Evolutionary conservation across 345 rosid genomes (phyloP).

Genomic region (Crucihimalaya himalaica): DNA sequence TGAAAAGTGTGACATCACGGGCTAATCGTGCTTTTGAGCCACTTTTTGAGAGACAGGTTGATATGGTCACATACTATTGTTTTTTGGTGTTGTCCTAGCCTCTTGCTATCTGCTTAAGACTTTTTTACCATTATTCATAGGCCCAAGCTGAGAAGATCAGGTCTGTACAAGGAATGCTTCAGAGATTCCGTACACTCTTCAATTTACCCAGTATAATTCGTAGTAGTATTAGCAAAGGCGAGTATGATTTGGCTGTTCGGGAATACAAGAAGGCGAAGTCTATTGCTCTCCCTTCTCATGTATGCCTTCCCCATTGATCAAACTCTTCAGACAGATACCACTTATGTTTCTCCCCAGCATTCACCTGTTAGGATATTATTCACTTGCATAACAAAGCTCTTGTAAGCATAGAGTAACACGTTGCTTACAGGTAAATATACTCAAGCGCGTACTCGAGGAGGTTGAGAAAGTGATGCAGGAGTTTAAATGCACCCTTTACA

Average conservation of each 20-base stretch:
- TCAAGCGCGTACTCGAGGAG: slow-evolving; percentile 96
- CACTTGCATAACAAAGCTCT: slow-evolving; percentile 15
- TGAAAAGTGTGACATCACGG: slow-evolving; percentile 76
- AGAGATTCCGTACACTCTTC: slow-evolving; percentile 91
- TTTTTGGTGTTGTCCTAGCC: slow-evolving; percentile 9
- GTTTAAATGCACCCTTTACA: slow-evolving; percentile 88
- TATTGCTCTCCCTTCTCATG: slow-evolving; percentile 92
- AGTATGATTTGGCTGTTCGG: slow-evolving; percentile 91
- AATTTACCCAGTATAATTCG: slow-evolving; percentile 95
- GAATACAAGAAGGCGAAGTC: slow-evolving; percentile 98
- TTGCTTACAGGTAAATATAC: slow-evolving; percentile 79
- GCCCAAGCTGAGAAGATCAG: slow-evolving; percentile 98
- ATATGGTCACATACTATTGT: slow-evolving; percentile 5
- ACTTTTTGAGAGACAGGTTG: slow-evolving; percentile 97
- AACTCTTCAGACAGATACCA: neutral
- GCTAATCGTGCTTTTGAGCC: slow-evolving; percentile 90
- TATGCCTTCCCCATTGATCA: slow-evolving; percentile 42
- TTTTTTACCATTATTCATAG: slow-evolving; percentile 41
- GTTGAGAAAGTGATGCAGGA: slow-evolving; percentile 96
- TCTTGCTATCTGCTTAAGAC: slow-evolving; percentile 27
- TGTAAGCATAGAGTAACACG: slow-evolving; percentile 13
- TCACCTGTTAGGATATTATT: neutral
- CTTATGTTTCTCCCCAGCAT: neutral
- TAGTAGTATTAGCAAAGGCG: slow-evolving; percentile 88
- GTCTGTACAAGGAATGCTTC: slow-evolving; percentile 98